Evolutionary conservation across 768 basidiomycete species (phyloP).

Genomic region (Galerina sulciceps): DNA sequence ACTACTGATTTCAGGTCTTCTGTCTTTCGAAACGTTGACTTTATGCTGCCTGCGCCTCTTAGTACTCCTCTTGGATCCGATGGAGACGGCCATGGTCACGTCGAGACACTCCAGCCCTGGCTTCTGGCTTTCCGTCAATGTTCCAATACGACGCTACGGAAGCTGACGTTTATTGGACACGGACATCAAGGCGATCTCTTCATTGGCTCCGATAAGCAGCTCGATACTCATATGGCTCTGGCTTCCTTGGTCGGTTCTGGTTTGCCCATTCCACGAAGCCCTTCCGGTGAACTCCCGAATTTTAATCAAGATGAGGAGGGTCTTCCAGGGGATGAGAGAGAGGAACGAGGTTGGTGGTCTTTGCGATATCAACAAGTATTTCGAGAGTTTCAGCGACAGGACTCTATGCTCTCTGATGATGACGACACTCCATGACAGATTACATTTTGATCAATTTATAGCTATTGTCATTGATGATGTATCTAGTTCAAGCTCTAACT

Average conservation of each 20-base stretch:
- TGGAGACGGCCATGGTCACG: background rate
- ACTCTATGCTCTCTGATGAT: conserved; percentile 22
- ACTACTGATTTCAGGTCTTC: conserved; percentile 22
- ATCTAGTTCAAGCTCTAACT: background rate
- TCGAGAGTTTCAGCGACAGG: conserved; percentile 50
- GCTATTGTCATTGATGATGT: no score
- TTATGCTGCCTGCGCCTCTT: conserved; percentile 13
- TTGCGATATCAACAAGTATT: conserved; percentile 35
- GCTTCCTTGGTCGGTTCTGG: conserved; percentile 44
- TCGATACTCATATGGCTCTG: conserved; percentile 38
- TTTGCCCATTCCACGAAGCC: conserved; percentile 72
- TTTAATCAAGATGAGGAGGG: conserved; percentile 11
- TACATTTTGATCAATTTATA: no score
- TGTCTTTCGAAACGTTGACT: conserved; percentile 20
- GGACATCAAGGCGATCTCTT: conserved; percentile 23
- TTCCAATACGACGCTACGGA: conserved; percentile 48
- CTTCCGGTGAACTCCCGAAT: conserved; percentile 59
- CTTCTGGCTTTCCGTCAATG: conserved; percentile 57
- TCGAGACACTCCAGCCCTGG: conserved; percentile 39
- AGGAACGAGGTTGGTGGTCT: conserved; percentile 34
- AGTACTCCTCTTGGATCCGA: background rate
- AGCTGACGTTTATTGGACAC: conserved; percentile 33
- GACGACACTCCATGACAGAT: conserved; percentile 13
- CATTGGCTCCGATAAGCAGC: conserved; percentile 23
- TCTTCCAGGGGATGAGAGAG: conserved; percentile 25